phyloP scores from a whole-genome alignment of 108 stramenopile genomes.

The Cyclotella cryptica region DNA sequence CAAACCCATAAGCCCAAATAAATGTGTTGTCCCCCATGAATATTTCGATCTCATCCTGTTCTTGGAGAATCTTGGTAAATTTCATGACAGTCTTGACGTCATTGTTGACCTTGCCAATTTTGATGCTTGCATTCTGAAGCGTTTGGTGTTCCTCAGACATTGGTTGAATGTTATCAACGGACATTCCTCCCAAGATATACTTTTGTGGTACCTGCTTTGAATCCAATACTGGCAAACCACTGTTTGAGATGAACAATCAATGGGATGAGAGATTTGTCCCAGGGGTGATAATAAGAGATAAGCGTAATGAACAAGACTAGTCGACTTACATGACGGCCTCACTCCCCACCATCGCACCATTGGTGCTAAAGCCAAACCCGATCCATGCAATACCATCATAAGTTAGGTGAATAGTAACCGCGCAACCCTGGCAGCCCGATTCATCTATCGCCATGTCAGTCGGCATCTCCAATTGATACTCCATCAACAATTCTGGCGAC shows the following conservation, averaged over 20 bases:
- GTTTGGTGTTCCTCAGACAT: constrained; percentile 58
- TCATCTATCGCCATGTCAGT: not conserved
- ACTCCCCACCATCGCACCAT: constrained; percentile 56
- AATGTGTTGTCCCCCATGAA: constrained; percentile 40
- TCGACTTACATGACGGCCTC: constrained; percentile 58
- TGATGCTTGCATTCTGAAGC: constrained; percentile 53
- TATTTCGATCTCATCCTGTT: constrained; percentile 57
- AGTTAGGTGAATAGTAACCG: constrained; percentile 12
- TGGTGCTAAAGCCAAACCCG: constrained; percentile 44
- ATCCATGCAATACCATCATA: constrained; percentile 49
- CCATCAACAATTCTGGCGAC: not conserved
- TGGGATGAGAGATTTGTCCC: not conserved
- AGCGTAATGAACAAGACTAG: not conserved
- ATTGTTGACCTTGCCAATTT: constrained; percentile 41
- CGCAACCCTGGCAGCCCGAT: constrained; percentile 10
- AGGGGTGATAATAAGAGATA: not conserved
- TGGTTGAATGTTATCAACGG: constrained; percentile 32
- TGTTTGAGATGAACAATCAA: constrained; percentile 1
- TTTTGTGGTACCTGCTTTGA: constrained; percentile 35
- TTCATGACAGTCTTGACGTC: constrained; percentile 34
- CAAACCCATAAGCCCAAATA: constrained; percentile 54
- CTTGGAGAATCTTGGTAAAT: constrained; percentile 68
- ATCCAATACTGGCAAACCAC: constrained; percentile 35
- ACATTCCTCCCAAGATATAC: constrained; percentile 45
- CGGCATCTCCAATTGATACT: constrained; percentile 13